Conservation (phyloP, 1,284 basidiomycete species). For the Rhizopogon parksii region DNA sequence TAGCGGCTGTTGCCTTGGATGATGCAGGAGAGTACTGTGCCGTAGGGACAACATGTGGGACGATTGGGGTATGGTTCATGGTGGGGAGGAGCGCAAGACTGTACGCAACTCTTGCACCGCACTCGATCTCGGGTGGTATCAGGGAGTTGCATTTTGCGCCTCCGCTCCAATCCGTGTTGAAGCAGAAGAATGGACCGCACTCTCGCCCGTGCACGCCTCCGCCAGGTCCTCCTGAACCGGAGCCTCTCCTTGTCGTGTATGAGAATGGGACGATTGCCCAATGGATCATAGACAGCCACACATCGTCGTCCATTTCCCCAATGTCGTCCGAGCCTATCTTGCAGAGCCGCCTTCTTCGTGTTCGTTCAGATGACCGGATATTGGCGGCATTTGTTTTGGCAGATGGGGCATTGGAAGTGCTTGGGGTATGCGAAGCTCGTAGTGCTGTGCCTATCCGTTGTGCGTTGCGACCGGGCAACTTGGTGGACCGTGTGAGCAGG, state of each 20-base stretch:
- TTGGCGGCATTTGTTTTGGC: slow-evolving; percentile 53
- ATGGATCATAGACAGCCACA: slow-evolving; percentile 40
- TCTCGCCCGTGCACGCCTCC: slow-evolving; percentile 30
- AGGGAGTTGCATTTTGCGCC: slow-evolving; percentile 33
- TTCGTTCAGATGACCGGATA: slow-evolving; percentile 39
- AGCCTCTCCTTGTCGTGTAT: slow-evolving; percentile 46
- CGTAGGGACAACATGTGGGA: slow-evolving; percentile 57
- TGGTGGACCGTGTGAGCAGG: slow-evolving; percentile 44
- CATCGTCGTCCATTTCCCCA: slow-evolving; percentile 39
- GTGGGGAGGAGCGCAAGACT: slow-evolving; percentile 33
- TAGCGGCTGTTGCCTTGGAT: slow-evolving; percentile 57
- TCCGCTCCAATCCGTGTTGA: slow-evolving; percentile 13
- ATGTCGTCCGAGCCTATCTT: slow-evolving; percentile 39
- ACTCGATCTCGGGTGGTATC: slow-evolving; percentile 20
- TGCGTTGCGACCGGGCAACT: slow-evolving; percentile 50
- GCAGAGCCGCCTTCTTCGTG: slow-evolving; percentile 41
- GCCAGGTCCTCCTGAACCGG: slow-evolving; percentile 15
- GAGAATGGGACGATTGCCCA: slow-evolving; percentile 51
- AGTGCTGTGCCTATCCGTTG: slow-evolving; percentile 36
- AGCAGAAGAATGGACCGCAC: slow-evolving; percentile 22
- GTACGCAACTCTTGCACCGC: slow-evolving; percentile 39
- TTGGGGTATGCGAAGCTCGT: slow-evolving; percentile 39
- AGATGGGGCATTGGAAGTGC: slow-evolving; percentile 58
- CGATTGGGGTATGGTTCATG: slow-evolving; percentile 52
- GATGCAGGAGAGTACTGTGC: slow-evolving; percentile 51